A percentile compares a stretch with the other conserved stretches of the same genome.
Conservation (phyloP, 371 early-diverging fungal genomes). For the Batkoa obscura region DNA sequence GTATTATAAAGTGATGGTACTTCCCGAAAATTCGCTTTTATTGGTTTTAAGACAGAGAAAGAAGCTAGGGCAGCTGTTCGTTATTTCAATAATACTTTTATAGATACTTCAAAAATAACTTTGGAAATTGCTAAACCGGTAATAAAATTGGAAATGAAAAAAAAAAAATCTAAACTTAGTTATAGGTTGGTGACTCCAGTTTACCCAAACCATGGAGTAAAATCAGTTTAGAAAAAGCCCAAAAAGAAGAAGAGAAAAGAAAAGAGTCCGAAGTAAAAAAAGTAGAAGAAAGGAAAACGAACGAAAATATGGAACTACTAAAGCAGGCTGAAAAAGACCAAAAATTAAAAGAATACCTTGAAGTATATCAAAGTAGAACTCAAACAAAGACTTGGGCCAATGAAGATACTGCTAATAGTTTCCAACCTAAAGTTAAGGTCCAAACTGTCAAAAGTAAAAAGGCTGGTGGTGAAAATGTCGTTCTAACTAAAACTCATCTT, state of each 20-base stretch:
- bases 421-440: constrained; percentile 21
- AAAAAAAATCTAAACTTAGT: background rate
- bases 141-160: constrained; percentile 9
- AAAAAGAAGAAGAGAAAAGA: constrained; percentile 27
- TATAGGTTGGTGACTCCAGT: constrained; percentile 40
- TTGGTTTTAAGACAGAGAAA: constrained; percentile 71
- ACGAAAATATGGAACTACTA: constrained; percentile 10
- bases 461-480: constrained; percentile 31
- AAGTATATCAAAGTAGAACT: constrained; percentile 71
- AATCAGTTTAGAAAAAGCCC: constrained; percentile 50
- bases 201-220: constrained; percentile 80
- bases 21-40: constrained; percentile 77
- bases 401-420: constrained; percentile 35
- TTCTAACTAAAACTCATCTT: constrained; percentile 31
- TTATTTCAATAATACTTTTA: constrained; percentile 77
- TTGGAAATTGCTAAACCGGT: constrained; percentile 79
- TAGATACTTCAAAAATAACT: constrained; percentile 67
- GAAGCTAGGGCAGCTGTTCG: constrained; percentile 60
- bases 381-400: constrained; percentile 80
- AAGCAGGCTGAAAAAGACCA: constrained; percentile 30
- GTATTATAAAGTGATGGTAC: constrained; percentile 32
- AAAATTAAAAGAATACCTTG: constrained; percentile 70
- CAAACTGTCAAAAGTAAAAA: constrained; percentile 30
- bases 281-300: constrained; percentile 13
- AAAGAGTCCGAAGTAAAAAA: constrained; percentile 7